phyloP scores from a whole-genome alignment of 768 basidiomycete species.

The Auricularia sp. region DNA sequence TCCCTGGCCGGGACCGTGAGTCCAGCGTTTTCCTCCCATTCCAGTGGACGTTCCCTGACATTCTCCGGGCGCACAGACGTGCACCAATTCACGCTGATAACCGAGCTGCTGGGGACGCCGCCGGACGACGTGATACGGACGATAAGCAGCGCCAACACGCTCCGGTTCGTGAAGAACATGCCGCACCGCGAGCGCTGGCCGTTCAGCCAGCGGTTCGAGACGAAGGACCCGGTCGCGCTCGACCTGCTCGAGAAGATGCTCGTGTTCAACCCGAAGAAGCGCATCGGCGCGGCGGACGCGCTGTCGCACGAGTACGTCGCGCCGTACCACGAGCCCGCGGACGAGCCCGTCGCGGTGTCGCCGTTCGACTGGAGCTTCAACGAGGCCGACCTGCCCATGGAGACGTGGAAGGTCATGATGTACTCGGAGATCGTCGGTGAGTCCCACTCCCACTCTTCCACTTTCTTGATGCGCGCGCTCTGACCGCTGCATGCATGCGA shows the following conservation, averaged over 20 bases:
- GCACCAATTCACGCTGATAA: constrained; percentile 99
- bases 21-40: constrained; percentile 16
- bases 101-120: constrained; percentile 92
- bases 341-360: constrained; percentile 88
- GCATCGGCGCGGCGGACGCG: constrained; percentile 89
- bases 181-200: constrained; percentile 95
- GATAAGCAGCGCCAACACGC: constrained; percentile 95
- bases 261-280: constrained; percentile 94
- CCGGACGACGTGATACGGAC: constrained; percentile 99
- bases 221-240: too few relatives aligned
- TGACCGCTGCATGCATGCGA: background rate
- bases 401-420: constrained; percentile 99
- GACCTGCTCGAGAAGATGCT: constrained; percentile 96
- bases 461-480: too few relatives aligned
- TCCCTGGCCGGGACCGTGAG: constrained; percentile 92
- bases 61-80: constrained; percentile 53
- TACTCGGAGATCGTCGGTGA: constrained; percentile 93
- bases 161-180: constrained; percentile 93
- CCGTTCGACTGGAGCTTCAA: constrained; percentile 99
- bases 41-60: background rate
- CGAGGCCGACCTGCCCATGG: constrained; percentile 95
- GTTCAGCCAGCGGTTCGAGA: constrained; percentile 75
- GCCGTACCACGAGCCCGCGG: constrained; percentile 96
- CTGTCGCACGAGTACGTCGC: constrained; percentile 88
- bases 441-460: constrained; percentile 17